phyloP scores from a whole-genome alignment of 805 yeast genomes.

The Hanseniaspora lindneri region DNA sequence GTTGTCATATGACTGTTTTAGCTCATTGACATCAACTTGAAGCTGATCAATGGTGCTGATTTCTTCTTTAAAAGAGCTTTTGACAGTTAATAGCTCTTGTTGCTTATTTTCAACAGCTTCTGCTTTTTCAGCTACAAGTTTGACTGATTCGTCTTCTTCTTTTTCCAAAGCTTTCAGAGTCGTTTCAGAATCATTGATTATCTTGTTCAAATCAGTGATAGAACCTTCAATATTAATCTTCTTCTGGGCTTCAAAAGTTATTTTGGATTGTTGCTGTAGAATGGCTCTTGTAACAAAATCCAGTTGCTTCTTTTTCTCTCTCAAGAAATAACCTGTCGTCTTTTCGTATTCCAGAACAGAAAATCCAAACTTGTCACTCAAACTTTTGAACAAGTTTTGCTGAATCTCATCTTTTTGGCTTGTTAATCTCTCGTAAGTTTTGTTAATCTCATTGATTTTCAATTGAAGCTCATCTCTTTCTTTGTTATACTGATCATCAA shows the following conservation, averaged over 20 bases:
- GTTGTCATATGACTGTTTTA: slow-evolving; percentile 22
- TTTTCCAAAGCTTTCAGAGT: slow-evolving; percentile 29
- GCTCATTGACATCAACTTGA: slow-evolving; percentile 43
- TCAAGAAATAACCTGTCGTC: slow-evolving; percentile 46
- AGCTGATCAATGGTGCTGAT: slow-evolving; percentile 29
- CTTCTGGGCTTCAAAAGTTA: slow-evolving; percentile 55
- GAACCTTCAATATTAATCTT: slow-evolving; percentile 39
- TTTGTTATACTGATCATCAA: slow-evolving; percentile 21
- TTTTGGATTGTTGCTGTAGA: slow-evolving; percentile 45
- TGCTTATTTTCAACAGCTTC: too few species aligned
- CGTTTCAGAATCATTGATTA: slow-evolving; percentile 32
- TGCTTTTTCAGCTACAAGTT: too few species aligned
- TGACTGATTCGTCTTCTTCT: neutral
- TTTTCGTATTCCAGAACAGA: slow-evolving; percentile 58
- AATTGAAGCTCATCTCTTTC: slow-evolving; percentile 16
- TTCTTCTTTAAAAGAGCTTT: slow-evolving; percentile 23
- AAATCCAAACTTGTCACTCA: slow-evolving; percentile 47
- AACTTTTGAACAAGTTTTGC: slow-evolving; percentile 36
- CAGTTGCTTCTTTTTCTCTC: slow-evolving; percentile 49
- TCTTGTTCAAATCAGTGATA: slow-evolving; percentile 26
- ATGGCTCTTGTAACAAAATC: slow-evolving; percentile 52
- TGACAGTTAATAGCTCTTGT: neutral
- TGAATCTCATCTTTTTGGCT: slow-evolving; percentile 32
- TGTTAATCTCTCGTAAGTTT: slow-evolving; percentile 25
- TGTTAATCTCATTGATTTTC: slow-evolving; percentile 21